Base-by-base conservation (phyloP, 2,329 filamentous ascomycete genomes). In the Fusarium equiseti region DNA sequence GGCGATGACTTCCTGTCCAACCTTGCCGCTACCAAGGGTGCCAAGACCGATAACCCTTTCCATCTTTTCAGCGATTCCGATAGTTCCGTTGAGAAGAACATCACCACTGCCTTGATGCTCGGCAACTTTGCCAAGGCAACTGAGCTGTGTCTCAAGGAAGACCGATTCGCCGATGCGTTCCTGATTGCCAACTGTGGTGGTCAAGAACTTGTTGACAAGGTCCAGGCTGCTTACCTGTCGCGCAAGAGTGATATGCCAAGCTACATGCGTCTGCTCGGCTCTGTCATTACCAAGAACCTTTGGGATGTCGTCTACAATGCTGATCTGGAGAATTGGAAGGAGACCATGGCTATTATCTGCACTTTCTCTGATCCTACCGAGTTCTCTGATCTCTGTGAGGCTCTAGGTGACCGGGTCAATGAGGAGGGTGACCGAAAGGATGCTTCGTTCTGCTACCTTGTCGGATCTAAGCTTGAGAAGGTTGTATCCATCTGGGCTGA, bases 291-390 rank as follows among this genome's bases (percentile, higher is more conserved):
- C 68, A 98, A 98, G 85, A 98, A 99, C 77, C 87, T 99, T 3
- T 98, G 95, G 96, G 96, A 99, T 82, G 88, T 98, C 48, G 96
- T 98, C 10, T 94, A 98, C 82, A 99, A 99, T 77, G 96, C 95
- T 10, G 93, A 98, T 77, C 84, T 99, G 48, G 87, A 88, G 55
- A 92, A 96, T 81, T 99, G 96, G 97, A 98, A 97, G 82, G 96
- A 98, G 81, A 91, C 95, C 5, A 97, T 99, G 92, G 95, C 94
- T 29, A 92, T 95, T 2, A 84, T 99, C 57, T 99, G 96, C 87
- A 98, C 96, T 2, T 99, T 95, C 80, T 96, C 96, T 1, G 91
- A 97, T 69, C 92, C 94, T 46, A 88, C 89, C 42, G 95, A 99
- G 75, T 99, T 99, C 79, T 90, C 95, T 8, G 94, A 98, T 78